Conservation (phyloP, 2,329 filamentous ascomycete genomes). For the Phyllosticta ampelicida region DNA sequence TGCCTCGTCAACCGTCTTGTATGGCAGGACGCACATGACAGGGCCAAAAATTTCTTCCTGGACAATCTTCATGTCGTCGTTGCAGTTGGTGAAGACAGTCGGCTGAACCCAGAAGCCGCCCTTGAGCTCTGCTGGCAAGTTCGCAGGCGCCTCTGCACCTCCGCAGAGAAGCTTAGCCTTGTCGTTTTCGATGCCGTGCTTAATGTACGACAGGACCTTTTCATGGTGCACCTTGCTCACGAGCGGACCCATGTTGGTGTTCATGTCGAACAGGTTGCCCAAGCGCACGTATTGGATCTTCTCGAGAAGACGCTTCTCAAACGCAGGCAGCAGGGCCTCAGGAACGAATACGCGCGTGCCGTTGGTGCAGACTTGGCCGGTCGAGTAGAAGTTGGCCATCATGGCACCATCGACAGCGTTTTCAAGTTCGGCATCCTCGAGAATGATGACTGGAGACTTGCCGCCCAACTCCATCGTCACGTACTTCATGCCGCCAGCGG, state of each 20-base stretch:
- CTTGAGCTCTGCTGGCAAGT: constrained; percentile 35
- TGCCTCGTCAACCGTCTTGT: constrained; percentile 58
- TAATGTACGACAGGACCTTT: constrained; percentile 70
- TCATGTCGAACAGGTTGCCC: constrained; percentile 59
- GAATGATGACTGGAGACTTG: constrained; percentile 69
- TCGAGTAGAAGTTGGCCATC: constrained; percentile 90
- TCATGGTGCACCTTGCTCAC: constrained; percentile 63
- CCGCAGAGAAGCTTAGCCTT: constrained; percentile 64
- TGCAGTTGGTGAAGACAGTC: constrained; percentile 79
- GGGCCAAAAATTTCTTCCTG: constrained; percentile 83
- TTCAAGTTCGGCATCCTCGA: constrained; percentile 68
- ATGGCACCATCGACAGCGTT: constrained; percentile 81
- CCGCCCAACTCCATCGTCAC: constrained; percentile 88
- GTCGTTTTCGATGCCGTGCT: constrained; percentile 62
- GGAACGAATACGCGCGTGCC: constrained; percentile 82
- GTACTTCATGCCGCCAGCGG: constrained; percentile 73
- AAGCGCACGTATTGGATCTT: constrained; percentile 61
- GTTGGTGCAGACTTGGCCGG: constrained; percentile 87
- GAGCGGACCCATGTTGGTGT: constrained; percentile 75
- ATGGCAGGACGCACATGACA: constrained; percentile 71
- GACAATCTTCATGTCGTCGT: constrained; percentile 67
- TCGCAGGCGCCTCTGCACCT: constrained; percentile 47
- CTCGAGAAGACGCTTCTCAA: constrained; percentile 58
- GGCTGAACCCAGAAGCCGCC: constrained; percentile 76
- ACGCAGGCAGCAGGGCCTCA: constrained; percentile 49